A percentile compares a stretch with the other conserved stretches of the same genome.
These are phyloP conservation scores for Melocanna baccifera DNA, from an alignment of 176 grass and related monocot genomes.

Conservation along the genomic window DNA sequence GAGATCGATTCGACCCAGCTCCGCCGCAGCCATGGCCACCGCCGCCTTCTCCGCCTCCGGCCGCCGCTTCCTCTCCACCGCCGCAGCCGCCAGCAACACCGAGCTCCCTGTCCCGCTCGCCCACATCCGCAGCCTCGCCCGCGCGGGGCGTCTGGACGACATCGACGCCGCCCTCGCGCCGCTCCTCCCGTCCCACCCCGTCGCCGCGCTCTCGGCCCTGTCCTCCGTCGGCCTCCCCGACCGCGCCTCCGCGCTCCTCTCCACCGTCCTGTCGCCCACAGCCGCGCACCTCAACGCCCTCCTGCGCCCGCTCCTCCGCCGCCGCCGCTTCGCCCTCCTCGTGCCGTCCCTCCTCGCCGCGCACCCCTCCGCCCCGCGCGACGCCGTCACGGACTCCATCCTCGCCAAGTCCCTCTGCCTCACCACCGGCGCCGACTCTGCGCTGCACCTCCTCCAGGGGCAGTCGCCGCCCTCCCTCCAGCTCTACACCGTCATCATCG, in stretches of 20 bases:
- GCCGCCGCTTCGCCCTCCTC: conserved; percentile 21
- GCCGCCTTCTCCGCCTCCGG: conserved; percentile 18
- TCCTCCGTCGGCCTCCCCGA: conserved; percentile 40
- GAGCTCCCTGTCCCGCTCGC: conserved; percentile 14
- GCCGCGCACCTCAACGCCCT: conserved; percentile 45
- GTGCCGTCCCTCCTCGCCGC: conserved; percentile 28
- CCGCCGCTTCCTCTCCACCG: conserved; percentile 5
- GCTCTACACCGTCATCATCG: conserved; percentile 45
- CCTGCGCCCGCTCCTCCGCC: conserved; percentile 42
- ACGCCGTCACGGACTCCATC: conserved; percentile 38
- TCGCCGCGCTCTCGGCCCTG: conserved; percentile 27
- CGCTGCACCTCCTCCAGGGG: conserved; percentile 42
- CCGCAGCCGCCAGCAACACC: neutral
- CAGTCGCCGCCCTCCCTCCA: conserved; percentile 24
- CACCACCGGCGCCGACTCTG: conserved; percentile 31
- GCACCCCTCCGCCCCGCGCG: conserved; percentile 24
- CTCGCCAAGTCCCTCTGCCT: conserved; percentile 52
- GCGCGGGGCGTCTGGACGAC: conserved; percentile 31
- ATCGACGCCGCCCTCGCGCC: conserved; percentile 43
- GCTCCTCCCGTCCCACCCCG: conserved; percentile 20
- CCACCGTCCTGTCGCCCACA: conserved; percentile 12
- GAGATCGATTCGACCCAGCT: neutral
- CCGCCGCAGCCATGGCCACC: conserved; percentile 33
- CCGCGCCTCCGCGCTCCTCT: conserved; percentile 35
- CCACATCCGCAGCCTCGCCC: conserved; percentile 35